phyloP scores from a whole-genome alignment of 495 filamentous ascomycete genomes.

The Aspergillus incahuasiensis region DNA sequence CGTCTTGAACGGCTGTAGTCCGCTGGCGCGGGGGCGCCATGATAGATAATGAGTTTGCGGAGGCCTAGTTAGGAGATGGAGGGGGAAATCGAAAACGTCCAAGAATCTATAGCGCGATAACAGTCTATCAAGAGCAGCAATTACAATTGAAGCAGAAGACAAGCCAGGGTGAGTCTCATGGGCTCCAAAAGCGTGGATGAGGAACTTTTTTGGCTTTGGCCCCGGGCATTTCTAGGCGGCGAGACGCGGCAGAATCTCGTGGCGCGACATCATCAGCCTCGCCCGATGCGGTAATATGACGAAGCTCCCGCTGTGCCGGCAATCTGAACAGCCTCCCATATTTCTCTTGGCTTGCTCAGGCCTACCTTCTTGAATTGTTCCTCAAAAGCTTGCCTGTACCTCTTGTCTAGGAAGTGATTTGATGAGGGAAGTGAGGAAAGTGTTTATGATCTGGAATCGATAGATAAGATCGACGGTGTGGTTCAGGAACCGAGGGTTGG shows the following conservation, averaged over 20 bases:
- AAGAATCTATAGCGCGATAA: neutral
- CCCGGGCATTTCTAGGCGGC: conserved; percentile 22
- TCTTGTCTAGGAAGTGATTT: neutral
- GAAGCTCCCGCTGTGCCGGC: no score
- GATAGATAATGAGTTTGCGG: neutral
- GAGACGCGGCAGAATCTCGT: conserved; percentile 33
- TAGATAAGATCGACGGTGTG: neutral
- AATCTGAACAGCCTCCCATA: neutral
- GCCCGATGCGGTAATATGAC: conserved; percentile 23
- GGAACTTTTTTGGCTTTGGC: conserved; percentile 22
- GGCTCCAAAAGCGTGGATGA: conserved; percentile 6
- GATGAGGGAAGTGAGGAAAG: neutral
- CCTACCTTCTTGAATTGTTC: neutral
- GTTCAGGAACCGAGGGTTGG: neutral
- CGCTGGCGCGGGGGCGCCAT: conserved; percentile 49
- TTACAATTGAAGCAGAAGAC: conserved; percentile 8
- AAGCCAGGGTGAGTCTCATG: conserved; percentile 2
- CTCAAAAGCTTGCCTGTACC: neutral
- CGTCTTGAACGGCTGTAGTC: conserved; percentile 40
- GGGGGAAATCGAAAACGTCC: conserved; percentile 1
- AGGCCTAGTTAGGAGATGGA: conserved; percentile 2
- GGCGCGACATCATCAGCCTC: conserved; percentile 22
- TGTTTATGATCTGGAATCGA: neutral
- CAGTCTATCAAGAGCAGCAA: conserved; percentile 2
- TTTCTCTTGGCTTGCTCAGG: neutral